Evolutionary conservation across 768 basidiomycete genomes (phyloP), one percentile per base, ranked within the genome.

Genomic region (Mycena metata): DNA sequence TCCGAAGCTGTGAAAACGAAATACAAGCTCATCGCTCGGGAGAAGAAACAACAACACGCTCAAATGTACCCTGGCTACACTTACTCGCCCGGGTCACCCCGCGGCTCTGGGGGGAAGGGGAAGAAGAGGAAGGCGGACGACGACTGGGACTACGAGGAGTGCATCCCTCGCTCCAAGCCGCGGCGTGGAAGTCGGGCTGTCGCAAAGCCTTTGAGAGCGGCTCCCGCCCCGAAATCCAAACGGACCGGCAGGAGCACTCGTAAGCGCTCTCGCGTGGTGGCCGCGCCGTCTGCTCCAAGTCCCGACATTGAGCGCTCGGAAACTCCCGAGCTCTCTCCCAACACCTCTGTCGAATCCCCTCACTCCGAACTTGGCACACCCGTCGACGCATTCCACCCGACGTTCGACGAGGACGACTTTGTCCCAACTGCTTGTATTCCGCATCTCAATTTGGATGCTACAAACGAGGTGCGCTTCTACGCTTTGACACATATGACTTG

Each of bases 61-160:
- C 63, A 80, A 60, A 74, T 80, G 56, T 82, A 89, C 67, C 90
- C 90, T 0, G 79, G 82, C 57, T 90, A 91, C 79, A 84, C 83
- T 71, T 90, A 89, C 70, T 74, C 82, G 13, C 89, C 90, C n/a
- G 75, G 75, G 19, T 52, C 56, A 24, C 72, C 73, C 39, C 39
- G 39, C 15, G 39, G 39, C 30, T n/a, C 52, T 26, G 66, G 64
- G 24, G 58, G 75, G 54, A 76, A 74, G 50, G 61, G 73, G 17
- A 65, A 76, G 72, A 84, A 79, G 77, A 81, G 81, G 69, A 84
- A 80, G 69, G 77, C 76, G 49, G 76, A 74, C 49, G 70, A 75
- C 61, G 74, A 77, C 41, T 75, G 73, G 19, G 83, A 84, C 47
- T 75, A 74, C 60, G 80, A 76, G 61, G 82, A 80, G 56, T 87